These are phyloP conservation scores for Kuraishia piskuri DNA, from an alignment of 805 yeast species.

Conservation along the genomic window DNA sequence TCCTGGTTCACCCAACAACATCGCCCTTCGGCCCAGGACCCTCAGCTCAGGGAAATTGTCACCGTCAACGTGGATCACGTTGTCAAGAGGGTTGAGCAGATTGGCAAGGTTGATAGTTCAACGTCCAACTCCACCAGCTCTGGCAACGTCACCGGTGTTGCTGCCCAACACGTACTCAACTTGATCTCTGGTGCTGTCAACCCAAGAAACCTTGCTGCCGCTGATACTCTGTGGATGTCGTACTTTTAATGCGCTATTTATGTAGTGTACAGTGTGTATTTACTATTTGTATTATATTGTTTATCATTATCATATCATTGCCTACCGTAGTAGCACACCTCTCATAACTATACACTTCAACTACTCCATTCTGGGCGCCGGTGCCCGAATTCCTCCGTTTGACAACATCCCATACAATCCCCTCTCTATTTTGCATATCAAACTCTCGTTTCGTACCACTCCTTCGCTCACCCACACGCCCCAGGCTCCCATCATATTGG, in stretches of 20 bases:
- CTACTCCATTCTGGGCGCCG: not conserved
- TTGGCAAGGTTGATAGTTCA: constrained; percentile 41
- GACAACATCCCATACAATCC: constrained; percentile 9
- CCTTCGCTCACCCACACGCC: constrained; percentile 83
- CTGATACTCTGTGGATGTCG: constrained; percentile 94
- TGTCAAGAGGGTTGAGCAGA: constrained; percentile 65
- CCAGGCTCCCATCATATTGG: constrained; percentile 83
- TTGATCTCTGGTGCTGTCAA: constrained; percentile 91
- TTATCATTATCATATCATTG: constrained; percentile 1
- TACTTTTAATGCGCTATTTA: too few relatives aligned
- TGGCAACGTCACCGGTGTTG: constrained; percentile 54
- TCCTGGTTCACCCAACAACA: constrained; percentile 92
- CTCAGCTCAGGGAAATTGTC: constrained; percentile 80
- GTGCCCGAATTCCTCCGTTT: not conserved
- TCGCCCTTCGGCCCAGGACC: constrained; percentile 73
- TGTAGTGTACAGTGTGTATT: too few relatives aligned
- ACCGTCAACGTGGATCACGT: constrained; percentile 81
- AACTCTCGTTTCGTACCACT: constrained; percentile 43
- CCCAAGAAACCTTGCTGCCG: constrained; percentile 85
- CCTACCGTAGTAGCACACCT: too few relatives aligned
- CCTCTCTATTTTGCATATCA: constrained; percentile 49
- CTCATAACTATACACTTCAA: too few relatives aligned
- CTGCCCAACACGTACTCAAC: constrained; percentile 85
- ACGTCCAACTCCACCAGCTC: not conserved
- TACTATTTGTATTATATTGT: not conserved